Percentiles rank a stretch among this genome's conserved stretches.
Conservation (phyloP, 441 rosid species). For the Populus hybrid region DNA sequence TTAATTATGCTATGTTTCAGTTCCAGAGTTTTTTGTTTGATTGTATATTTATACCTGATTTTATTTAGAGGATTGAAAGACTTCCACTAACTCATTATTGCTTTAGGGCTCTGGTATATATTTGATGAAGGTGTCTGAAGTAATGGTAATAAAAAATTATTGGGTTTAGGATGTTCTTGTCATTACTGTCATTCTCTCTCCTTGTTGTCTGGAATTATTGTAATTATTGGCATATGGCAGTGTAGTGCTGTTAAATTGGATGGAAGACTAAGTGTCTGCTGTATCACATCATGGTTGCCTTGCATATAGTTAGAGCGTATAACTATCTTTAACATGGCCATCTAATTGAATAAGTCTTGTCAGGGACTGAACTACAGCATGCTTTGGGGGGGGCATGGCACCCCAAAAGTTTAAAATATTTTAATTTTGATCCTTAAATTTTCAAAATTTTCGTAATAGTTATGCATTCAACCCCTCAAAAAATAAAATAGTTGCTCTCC, state of each 20-base stretch:
- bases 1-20: constrained; percentile 1
- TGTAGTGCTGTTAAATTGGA: neutral
- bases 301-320: neutral
- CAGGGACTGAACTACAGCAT: neutral
- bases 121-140: neutral
- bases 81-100: neutral
- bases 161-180: neutral
- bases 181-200: neutral
- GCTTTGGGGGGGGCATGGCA: neutral
- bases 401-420: neutral
- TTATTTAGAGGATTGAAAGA: constrained; percentile 1
- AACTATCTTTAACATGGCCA: neutral
- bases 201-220: neutral
- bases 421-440: neutral
- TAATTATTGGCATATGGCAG: neutral
- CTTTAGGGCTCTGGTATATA: neutral
- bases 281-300: neutral
- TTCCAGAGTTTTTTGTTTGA: neutral
- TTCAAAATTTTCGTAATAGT: neutral
- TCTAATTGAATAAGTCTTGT: neutral
- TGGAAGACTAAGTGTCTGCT: neutral
- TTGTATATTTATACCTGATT: neutral
- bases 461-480: neutral
- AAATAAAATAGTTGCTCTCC: neutral
- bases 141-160: neutral